Base-by-base conservation (phyloP, 192 early-diverging fungal genomes). In the Mycoemilia scoparia region DNA sequence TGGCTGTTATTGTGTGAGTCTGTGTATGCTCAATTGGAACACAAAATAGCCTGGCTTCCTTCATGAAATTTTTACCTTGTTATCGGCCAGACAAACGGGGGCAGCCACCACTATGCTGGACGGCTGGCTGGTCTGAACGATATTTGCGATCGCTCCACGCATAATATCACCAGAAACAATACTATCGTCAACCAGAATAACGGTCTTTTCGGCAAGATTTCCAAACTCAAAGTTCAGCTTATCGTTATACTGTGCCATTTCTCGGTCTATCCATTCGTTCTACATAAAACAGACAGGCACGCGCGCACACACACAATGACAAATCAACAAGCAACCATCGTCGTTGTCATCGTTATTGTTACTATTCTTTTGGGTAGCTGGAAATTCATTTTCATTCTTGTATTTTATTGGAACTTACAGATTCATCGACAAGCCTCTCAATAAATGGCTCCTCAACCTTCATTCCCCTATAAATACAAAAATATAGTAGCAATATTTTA, bases 111-210 rank as follows among this genome's bases (percentile, higher is more conserved):
- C 46, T 4, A 63, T 33, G 20, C 33, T 36, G 24, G 36, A 22
- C 5, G 42, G 42, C 11, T 12, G 10, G 38, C 54, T 53, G 39
- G 45, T 46, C 21, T 63, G 60, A 8, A 48, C 27, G 32, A 63
- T 18, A 20, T 63, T 53, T 51, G 53, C 43, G 9, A 57, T 43
- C 14, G 64, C 64, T 32, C 54, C 57, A 28, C 64, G 58, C 46
- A 61, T 53, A 13, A 48, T 57, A 37, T 66, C 64, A 7, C 64
- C 64, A 0, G 57, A 48, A 43, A 54, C 64, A 13, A 60, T 49
- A 4, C 50, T 51, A 16, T 66, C 64, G 32, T 66, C 64, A 7
- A 66, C 51, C 13, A 66, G 37, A 16, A 66, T 13, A 25, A 66
- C 14, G 7, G 54, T 56, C n/a, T 33, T 45, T 11, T 34, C 50